phyloP scores from a whole-genome alignment of 108 stramenopile genomes.

The Stephanodiscus minutulus region DNA sequence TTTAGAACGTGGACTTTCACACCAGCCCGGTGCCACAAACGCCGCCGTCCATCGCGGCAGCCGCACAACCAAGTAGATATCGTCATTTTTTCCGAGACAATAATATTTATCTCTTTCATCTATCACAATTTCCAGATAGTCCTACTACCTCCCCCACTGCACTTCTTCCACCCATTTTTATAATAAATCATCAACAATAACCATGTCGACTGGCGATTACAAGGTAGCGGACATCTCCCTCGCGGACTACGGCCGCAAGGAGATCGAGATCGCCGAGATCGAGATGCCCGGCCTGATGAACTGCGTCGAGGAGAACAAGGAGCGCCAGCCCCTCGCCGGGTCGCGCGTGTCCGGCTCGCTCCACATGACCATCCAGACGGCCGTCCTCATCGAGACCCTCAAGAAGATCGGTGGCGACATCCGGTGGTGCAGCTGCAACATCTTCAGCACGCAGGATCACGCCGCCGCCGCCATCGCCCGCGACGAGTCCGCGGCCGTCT shows the following conservation, averaged over 20 bases:
- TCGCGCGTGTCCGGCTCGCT: constrained; percentile 98
- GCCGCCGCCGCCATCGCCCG: constrained; percentile 99
- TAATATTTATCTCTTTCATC: too few species aligned
- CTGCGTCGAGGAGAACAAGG: constrained; percentile 92
- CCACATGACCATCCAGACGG: constrained; percentile 99
- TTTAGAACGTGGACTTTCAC: too few species aligned
- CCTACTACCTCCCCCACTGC: too few species aligned
- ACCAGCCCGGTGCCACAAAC: too few species aligned
- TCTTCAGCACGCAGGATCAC: constrained; percentile 99
- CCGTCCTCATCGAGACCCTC: constrained; percentile 99
- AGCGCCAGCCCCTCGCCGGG: constrained; percentile 80
- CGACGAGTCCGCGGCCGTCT: constrained; percentile 97
- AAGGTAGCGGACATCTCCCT: constrained; percentile 99
- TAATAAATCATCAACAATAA: constrained; percentile 18
- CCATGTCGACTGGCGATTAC: constrained; percentile 97
- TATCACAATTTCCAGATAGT: too few species aligned
- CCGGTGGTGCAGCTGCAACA: constrained; percentile 99
- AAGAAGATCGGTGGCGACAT: constrained; percentile 96
- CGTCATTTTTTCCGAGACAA: too few species aligned
- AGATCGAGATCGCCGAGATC: constrained; percentile 98
- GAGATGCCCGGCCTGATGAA: constrained; percentile 99
- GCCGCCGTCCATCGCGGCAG: too few species aligned
- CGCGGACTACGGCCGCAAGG: constrained; percentile 99
- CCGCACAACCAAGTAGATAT: too few species aligned
- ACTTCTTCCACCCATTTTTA: too few species aligned